A percentile compares a stretch with the other conserved stretches of the same genome.
Conservation (phyloP, 306 rosid genomes). For the Prunus padus region DNA sequence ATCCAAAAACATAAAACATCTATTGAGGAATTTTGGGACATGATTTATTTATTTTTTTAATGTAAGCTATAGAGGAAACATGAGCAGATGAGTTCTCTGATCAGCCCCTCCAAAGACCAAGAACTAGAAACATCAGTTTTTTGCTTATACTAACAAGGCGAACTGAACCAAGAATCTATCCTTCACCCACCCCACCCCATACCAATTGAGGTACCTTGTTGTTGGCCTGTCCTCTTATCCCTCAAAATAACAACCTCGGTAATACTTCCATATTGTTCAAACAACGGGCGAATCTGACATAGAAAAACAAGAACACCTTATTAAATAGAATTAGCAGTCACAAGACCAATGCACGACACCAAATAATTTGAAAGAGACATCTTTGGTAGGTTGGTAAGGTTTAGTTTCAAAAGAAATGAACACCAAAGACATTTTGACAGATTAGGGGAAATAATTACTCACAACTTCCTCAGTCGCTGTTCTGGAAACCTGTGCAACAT, state of each 20-base stretch:
- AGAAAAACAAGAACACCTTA: slow-evolving; percentile 9
- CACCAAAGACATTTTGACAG: slow-evolving; percentile 3
- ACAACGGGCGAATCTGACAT: slow-evolving; percentile 64
- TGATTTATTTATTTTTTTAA: not conserved
- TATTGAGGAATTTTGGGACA: not conserved
- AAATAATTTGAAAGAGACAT: not conserved
- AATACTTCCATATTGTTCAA: slow-evolving; percentile 67
- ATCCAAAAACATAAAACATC: not conserved
- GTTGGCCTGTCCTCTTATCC: slow-evolving; percentile 69
- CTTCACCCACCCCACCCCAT: not conserved
- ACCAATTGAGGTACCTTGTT: slow-evolving; percentile 56
- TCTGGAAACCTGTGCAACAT: slow-evolving; percentile 78
- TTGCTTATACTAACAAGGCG: not conserved
- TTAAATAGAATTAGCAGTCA: slow-evolving; percentile 4
- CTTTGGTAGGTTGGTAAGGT: not conserved
- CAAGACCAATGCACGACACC: not conserved
- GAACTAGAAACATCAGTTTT: not conserved
- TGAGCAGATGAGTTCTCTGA: not conserved
- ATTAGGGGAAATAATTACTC: slow-evolving; percentile 31
- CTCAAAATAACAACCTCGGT: slow-evolving; percentile 70
- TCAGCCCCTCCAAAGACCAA: slow-evolving; percentile 21
- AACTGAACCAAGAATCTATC: not conserved
- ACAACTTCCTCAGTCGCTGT: slow-evolving; percentile 61
- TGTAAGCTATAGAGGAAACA: slow-evolving; percentile 11
- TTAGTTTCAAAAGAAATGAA: not conserved